Evolutionary conservation across 768 basidiomycete genomes (phyloP).

Genomic region (Gyrodon lividus): DNA sequence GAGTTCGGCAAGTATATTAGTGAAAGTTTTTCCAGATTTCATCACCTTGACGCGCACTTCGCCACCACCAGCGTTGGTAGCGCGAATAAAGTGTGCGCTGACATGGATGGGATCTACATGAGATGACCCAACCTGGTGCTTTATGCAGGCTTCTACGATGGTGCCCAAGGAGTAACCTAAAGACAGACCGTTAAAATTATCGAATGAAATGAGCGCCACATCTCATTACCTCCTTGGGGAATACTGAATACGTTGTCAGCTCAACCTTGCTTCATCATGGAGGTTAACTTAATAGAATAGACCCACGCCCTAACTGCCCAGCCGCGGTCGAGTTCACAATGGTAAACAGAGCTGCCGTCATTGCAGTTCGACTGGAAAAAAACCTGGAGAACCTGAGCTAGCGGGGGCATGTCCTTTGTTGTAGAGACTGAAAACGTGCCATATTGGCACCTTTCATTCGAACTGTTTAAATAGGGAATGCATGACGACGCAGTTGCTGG

Average conservation of each 20-base stretch:
- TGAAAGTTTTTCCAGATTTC: conserved; percentile 52
- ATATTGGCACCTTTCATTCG: too few relatives aligned
- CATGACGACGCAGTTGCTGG: too few relatives aligned
- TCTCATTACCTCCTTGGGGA: conserved; percentile 50
- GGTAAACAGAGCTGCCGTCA: conserved; percentile 24
- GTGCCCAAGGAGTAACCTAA: conserved; percentile 60
- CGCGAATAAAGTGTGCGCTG: conserved; percentile 56
- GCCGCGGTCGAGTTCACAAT: conserved; percentile 41
- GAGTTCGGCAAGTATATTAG: conserved; percentile 58
- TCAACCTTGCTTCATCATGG: conserved; percentile 4
- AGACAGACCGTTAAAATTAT: not conserved
- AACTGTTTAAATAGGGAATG: too few relatives aligned
- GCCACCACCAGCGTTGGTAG: conserved; percentile 41
- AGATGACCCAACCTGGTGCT: conserved; percentile 44
- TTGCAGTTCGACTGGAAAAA: conserved; percentile 7
- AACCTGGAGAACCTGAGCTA: conserved; percentile 24
- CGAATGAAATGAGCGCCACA: not conserved
- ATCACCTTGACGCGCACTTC: conserved; percentile 47
- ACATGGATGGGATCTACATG: conserved; percentile 61
- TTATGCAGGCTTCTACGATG: conserved; percentile 52
- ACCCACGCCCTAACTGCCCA: conserved; percentile 49
- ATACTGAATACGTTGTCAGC: conserved; percentile 33
- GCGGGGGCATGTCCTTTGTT: conserved; percentile 17
- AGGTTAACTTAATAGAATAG: conserved; percentile 2
- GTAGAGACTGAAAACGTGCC: too few relatives aligned